phyloP scores from a whole-genome alignment of 106 monocot genomes.

The Dioscorea alata region DNA sequence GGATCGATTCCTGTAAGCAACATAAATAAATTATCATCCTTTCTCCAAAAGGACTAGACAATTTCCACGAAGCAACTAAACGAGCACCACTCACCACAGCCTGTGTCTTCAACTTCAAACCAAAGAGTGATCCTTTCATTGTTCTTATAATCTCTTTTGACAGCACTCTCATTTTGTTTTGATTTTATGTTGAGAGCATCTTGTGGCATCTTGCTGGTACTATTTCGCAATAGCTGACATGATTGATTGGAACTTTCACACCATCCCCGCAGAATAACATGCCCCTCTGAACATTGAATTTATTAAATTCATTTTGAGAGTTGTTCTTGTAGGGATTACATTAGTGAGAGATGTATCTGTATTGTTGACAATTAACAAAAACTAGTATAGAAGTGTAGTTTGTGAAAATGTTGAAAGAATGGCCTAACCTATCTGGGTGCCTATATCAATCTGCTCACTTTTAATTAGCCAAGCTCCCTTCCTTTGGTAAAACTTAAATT shows the following conservation, averaged over 20 bases:
- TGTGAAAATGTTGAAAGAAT: too few species aligned
- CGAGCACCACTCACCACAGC: constrained; percentile 32
- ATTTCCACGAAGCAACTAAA: neutral
- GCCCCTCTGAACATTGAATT: constrained; percentile 26
- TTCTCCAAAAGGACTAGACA: neutral
- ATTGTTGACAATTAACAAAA: too few species aligned
- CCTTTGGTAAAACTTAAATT: too few species aligned
- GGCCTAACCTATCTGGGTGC: too few species aligned
- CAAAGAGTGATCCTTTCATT: constrained; percentile 32
- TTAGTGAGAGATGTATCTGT: too few species aligned
- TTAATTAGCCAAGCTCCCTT: too few species aligned
- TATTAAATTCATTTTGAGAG: too few species aligned
- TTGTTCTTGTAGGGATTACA: too few species aligned
- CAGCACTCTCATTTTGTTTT: constrained; percentile 11
- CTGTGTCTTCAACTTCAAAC: constrained; percentile 70
- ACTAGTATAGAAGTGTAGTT: too few species aligned
- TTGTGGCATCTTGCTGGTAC: constrained; percentile 2
- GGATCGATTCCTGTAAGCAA: constrained; percentile 42
- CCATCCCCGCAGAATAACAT: constrained; percentile 55
- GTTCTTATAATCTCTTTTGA: constrained; percentile 7
- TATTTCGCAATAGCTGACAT: neutral
- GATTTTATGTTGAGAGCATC: constrained; percentile 2
- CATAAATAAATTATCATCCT: neutral
- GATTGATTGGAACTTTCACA: constrained; percentile 19
- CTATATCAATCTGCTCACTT: too few species aligned